Evolutionary conservation across 768 basidiomycete genomes (phyloP).

Genomic region (Coprinopsis marcescibilis): DNA sequence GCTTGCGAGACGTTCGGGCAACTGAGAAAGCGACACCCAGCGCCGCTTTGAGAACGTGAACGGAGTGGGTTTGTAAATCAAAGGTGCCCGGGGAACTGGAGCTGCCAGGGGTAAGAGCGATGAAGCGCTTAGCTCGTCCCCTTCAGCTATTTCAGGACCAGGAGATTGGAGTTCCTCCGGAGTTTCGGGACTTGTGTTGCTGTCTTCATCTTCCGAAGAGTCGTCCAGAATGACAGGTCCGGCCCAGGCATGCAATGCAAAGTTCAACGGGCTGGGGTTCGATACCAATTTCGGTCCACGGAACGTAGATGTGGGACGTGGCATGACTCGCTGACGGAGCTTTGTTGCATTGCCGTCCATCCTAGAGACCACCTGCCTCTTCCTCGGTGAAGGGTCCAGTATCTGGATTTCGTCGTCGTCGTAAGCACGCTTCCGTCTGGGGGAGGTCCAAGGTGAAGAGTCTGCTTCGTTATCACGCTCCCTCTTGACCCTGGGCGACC

Average conservation of each 20-base stretch:
- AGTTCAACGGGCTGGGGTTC: slow-evolving; percentile 57
- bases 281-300: slow-evolving; percentile 44
- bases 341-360: slow-evolving; percentile 14
- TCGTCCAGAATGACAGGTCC: slow-evolving; percentile 38
- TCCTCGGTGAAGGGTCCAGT: slow-evolving; percentile 28
- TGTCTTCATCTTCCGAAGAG: slow-evolving; percentile 42
- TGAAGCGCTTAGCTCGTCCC: slow-evolving; percentile 8
- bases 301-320: slow-evolving; percentile 35
- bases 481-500: slow-evolving; percentile 23
- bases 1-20: slow-evolving; percentile 1
- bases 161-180: slow-evolving; percentile 49
- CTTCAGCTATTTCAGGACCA: slow-evolving; percentile 23
- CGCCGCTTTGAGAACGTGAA: slow-evolving; percentile 56
- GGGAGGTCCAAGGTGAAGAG: slow-evolving; percentile 15
- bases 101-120: slow-evolving; percentile 15
- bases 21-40: slow-evolving; percentile 32
- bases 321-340: slow-evolving; percentile 32
- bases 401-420: slow-evolving; percentile 24
- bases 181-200: slow-evolving; percentile 49
- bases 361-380: slow-evolving; percentile 20
- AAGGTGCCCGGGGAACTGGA: slow-evolving; percentile 29
- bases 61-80: slow-evolving; percentile 60
- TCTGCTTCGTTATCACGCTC: slow-evolving; percentile 17
- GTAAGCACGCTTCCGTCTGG: slow-evolving; percentile 26
- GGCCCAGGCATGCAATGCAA: slow-evolving; percentile 54